Base-by-base conservation (phyloP, 805 yeast genomes). In the Groenewaldozyma salmanticensis region DNA sequence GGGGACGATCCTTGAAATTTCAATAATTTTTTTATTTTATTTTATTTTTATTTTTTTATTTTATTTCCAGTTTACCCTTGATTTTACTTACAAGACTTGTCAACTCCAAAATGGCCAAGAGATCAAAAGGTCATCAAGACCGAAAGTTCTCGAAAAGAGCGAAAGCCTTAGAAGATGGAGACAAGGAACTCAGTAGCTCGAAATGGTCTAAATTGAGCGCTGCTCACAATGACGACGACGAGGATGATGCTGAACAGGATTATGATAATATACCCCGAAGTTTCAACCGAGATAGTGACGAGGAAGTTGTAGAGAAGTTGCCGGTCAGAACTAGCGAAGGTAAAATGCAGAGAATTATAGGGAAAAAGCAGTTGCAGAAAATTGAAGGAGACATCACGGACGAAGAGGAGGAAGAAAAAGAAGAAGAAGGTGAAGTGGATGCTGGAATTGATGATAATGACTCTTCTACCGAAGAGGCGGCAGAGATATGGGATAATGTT, bases 251-350 rank as follows among this genome's bases (percentile, higher is more conserved):
- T 44, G 94, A 84, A 52, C 83, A 78, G 53, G 88, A 76, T 42
- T 87, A 85, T 52, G 97, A 88, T 57, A 61, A 68, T 49, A 62
- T 57, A 42, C 94, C 96, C 1, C 72, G 97, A 58, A 52, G 59
- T 2, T 61, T 76, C 48, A 61, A 62, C 16, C 42, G 22, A 4
- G 48, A 42, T 3, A 54, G 50, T 11, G 60, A 66, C 9, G 62
- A 61, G 7, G 70, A 66, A 4, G 67, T 65, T 3, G 68, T 66
- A 3, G 95, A 83, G 55, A 79, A 81, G 7, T 68, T 90, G 42
- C 97, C 97, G 1, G 83, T 88, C 40, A 82, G 81, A 52, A 66
- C 70, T 3, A 68, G 70, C 13, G 84, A 77, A 47, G 96, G 95
- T 41, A 71, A 67, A 39, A 67, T 90, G n/a, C 75, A 79, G 59